phyloP scores from a whole-genome alignment of 345 rosid species.

The Kandelia obovata region DNA sequence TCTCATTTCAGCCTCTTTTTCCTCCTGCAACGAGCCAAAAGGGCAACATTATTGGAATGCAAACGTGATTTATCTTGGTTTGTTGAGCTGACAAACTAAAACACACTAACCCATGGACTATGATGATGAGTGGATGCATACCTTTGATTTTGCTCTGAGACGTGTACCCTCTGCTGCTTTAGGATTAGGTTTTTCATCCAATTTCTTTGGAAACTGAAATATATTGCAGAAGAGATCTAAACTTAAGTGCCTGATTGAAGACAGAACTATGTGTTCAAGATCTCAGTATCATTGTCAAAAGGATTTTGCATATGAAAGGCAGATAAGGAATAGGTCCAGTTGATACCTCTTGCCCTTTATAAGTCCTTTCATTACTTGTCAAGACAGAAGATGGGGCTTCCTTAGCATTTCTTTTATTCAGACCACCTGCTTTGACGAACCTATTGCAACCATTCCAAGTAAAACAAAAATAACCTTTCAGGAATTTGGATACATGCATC shows the following conservation, averaged over 20 bases:
- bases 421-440: constrained; percentile 29
- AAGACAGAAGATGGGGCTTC: constrained; percentile 39
- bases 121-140: constrained; percentile 11
- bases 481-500: neutral
- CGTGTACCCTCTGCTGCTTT: constrained; percentile 29
- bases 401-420: constrained; percentile 48
- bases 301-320: neutral
- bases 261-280: neutral
- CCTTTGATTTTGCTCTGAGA: constrained; percentile 47
- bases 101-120: neutral
- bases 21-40: constrained; percentile 36
- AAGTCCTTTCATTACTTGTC: constrained; percentile 34
- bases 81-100: neutral
- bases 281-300: constrained; percentile 6
- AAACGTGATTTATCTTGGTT: neutral
- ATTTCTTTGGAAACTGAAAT: constrained; percentile 40
- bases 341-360: constrained; percentile 46
- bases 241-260: constrained; percentile 2
- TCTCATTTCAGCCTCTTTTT: constrained; percentile 36
- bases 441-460: constrained; percentile 27
- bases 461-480: constrained; percentile 7
- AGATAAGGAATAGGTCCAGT: constrained; percentile 4
- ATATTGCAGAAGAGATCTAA: constrained; percentile 1
- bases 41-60: neutral
- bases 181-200: constrained; percentile 35